These are phyloP conservation scores for Dendrothele bispora DNA, from an alignment of 768 basidiomycete species.

Conservation along the genomic window DNA sequence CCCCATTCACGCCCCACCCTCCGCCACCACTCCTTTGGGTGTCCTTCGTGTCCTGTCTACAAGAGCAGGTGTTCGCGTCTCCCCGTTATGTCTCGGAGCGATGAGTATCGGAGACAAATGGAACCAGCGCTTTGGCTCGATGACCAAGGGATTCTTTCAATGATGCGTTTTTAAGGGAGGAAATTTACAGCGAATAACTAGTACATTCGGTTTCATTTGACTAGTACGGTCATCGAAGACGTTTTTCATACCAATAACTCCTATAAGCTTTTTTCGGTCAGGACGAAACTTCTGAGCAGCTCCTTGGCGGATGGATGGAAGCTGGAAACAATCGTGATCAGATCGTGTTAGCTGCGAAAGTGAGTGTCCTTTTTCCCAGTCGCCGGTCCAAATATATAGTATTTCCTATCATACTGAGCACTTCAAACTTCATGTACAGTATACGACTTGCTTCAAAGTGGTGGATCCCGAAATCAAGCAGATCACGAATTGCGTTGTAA, in stretches of 20 bases:
- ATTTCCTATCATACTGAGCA: too few relatives aligned
- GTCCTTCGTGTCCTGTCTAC: neutral
- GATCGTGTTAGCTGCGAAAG: constrained; percentile 45
- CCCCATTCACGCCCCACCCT: too few relatives aligned
- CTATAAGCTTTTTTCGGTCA: too few relatives aligned
- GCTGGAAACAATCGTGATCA: constrained; percentile 40
- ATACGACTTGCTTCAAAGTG: constrained; percentile 14
- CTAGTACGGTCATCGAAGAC: too few relatives aligned
- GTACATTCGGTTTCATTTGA: constrained; percentile 8
- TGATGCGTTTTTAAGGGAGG: constrained; percentile 39
- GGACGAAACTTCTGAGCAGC: constrained; percentile 39
- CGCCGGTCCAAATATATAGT: neutral
- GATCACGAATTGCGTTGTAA: constrained; percentile 8
- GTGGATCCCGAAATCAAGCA: constrained; percentile 10
- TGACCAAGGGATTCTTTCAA: constrained; percentile 37
- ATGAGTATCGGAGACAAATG: constrained; percentile 1
- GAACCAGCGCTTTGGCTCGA: constrained; percentile 23
- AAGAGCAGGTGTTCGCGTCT: neutral
- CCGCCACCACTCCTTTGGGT: constrained; percentile 28
- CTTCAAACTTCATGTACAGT: too few relatives aligned
- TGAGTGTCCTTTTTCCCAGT: constrained; percentile 4
- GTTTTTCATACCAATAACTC: neutral
- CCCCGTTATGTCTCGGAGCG: neutral
- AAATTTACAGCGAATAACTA: constrained; percentile 41
- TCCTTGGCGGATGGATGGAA: constrained; percentile 50